These are phyloP conservation scores for Dictyostelium firmibasis DNA, from an alignment of 78 protist species.

Conservation along the genomic window DNA sequence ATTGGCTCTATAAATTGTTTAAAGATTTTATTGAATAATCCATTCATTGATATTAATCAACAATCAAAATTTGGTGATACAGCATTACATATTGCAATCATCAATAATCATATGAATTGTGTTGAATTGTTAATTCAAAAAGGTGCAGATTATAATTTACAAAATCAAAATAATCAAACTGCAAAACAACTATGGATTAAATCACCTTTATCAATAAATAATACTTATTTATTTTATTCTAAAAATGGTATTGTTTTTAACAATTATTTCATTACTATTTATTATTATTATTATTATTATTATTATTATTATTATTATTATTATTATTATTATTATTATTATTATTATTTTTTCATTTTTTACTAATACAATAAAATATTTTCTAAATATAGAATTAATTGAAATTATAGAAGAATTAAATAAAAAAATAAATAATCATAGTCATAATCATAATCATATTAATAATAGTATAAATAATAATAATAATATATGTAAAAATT, in stretches of 20 bases:
- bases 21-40: background rate
- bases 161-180: slow-evolving; percentile 21
- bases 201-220: slow-evolving; percentile 9
- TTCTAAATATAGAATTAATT: background rate
- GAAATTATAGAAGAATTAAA: background rate
- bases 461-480: background rate
- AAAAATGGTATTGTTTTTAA: background rate
- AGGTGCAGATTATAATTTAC: slow-evolving; percentile 17
- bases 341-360: background rate
- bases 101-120: slow-evolving; percentile 9
- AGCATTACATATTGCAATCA: slow-evolving; percentile 45
- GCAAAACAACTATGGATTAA: background rate
- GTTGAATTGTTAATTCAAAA: slow-evolving; percentile 27
- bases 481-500: background rate
- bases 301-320: too few relatives aligned
- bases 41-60: background rate
- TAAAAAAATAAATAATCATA: background rate
- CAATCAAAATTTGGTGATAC: slow-evolving; percentile 48
- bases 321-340: background rate
- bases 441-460: background rate
- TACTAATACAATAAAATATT: background rate
- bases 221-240: slow-evolving; percentile 28
- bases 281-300: background rate
- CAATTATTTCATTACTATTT: too few relatives aligned
- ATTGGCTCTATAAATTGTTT: slow-evolving; percentile 3